These are phyloP conservation scores for Chenopodium quinoa DNA, from an alignment of 148 eudicot genomes.

Conservation along the genomic window DNA sequence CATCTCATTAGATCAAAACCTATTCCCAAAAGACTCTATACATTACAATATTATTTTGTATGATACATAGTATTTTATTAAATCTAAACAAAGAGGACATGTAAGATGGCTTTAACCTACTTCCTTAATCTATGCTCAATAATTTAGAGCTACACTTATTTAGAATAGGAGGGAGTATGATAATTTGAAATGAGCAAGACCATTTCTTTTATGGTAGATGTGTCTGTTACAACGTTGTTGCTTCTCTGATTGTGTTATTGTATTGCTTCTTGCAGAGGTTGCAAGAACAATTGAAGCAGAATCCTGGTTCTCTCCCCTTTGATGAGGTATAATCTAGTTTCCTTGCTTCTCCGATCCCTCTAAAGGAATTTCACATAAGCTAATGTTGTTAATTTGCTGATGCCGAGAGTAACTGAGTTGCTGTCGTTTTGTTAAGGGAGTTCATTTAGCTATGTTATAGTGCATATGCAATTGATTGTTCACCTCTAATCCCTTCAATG, in stretches of 20 bases:
- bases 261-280: slow-evolving; percentile 50
- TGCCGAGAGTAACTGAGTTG: no score
- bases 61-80: no score
- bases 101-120: background rate
- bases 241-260: background rate
- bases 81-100: no score
- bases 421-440: background rate
- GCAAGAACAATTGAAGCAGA: slow-evolving; percentile 65
- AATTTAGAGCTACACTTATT: background rate
- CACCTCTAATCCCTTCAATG: background rate
- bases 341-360: no score
- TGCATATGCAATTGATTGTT: background rate
- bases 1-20: no score
- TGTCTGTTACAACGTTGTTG: background rate
- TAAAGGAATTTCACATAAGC: no score
- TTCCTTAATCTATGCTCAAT: background rate
- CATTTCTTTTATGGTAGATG: background rate
- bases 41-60: no score
- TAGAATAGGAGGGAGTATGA: background rate
- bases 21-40: no score
- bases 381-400: no score
- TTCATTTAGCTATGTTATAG: background rate
- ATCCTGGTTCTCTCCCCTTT: slow-evolving; percentile 82
- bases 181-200: background rate
- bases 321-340: slow-evolving; percentile 55